Evolutionary conservation across 164 flowering plant species (phyloP).

Genomic region (Macadamia tetraphylla): DNA sequence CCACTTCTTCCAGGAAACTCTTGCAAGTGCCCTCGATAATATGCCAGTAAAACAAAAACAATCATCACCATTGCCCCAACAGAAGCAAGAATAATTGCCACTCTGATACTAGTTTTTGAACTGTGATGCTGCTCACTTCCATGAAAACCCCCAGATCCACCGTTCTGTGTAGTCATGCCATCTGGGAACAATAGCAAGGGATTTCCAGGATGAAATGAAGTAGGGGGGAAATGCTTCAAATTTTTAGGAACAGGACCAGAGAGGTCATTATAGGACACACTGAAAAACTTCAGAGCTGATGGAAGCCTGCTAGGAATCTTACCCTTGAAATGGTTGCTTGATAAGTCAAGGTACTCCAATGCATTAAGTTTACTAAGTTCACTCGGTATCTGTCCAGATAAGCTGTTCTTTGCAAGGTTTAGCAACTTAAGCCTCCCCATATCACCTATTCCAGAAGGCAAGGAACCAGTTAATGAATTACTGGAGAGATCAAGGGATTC

Average conservation of each 20-base stretch:
- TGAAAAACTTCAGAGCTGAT: conserved; percentile 42
- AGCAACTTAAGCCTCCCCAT: conserved; percentile 52
- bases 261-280: conserved; percentile 66
- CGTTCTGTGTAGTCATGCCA: conserved; percentile 12
- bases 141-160: conserved; percentile 10
- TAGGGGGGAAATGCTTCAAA: conserved; percentile 43
- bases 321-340: conserved; percentile 62
- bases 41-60: conserved; percentile 50
- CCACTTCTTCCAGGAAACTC: conserved; percentile 48
- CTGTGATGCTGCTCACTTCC: conserved; percentile 21
- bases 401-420: conserved; percentile 59
- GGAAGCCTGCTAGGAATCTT: conserved; percentile 64
- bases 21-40: conserved; percentile 50
- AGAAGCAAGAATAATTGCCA: conserved; percentile 57
- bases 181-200: conserved; percentile 24
- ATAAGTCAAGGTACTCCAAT: conserved; percentile 73
- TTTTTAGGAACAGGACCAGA: conserved; percentile 71
- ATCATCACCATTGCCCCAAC: conserved; percentile 52
- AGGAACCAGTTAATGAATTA: conserved; percentile 52
- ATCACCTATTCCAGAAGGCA: conserved; percentile 63
- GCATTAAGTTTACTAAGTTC: conserved; percentile 55
- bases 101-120: conserved; percentile 37
- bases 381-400: conserved; percentile 70
- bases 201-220: conserved; percentile 81
- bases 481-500: conserved; percentile 79